Evolutionary conservation across 2,329 filamentous ascomycete genomes (phyloP), one percentile per base, ranked within the genome.

Genomic region (Amauroascus niger): DNA sequence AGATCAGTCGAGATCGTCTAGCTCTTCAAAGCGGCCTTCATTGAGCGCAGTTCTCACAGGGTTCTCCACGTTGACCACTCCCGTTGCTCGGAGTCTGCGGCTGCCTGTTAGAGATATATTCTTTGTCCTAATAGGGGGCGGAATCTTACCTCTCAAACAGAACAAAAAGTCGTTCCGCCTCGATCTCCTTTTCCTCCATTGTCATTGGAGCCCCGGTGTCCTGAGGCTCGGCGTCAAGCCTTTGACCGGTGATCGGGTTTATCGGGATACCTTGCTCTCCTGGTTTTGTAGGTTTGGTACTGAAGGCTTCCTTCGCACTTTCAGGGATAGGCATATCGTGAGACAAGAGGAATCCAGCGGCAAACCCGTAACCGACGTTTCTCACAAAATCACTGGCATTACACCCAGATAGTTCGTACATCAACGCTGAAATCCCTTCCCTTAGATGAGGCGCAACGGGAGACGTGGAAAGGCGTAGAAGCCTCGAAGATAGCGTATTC

Each of bases 321-420:
- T 82, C 76, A 0, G 89, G 88, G 20, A 95, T 75, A 0, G 84
- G 77, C 11, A 97, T 82, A 53, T 93, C 87, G 58, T 91, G 86
- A 58, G 86, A 84, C 71, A 90, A 84, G 14, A 98, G 74, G 65
- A 93, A 95, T 0, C 93, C 93, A 0, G 89, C 87, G 0, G 93
- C 93, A 64, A 87, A 95, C 0, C 93, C 93, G 65, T 95, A 98
- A 0, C 93, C 93, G 11, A 98, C 87, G 61, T 96, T 96, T 49
- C 87, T 79, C 0, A 97, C 86, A 63, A 96, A 93, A 28, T 77
- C 85, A 14, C 78, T 79, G 0, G 90, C 80, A 62, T 96, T 83
- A 61, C 83, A 86, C 59, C 84, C 85, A 0, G 89, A 95, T 26
- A 97, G 76, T 59, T 94, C 86, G 66, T 94, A 98, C 57, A 96